A percentile compares a stretch with the other conserved stretches of the same genome.
Conservation (phyloP, 495 filamentous ascomycete species). For the Baudoinia panamericana region DNA sequence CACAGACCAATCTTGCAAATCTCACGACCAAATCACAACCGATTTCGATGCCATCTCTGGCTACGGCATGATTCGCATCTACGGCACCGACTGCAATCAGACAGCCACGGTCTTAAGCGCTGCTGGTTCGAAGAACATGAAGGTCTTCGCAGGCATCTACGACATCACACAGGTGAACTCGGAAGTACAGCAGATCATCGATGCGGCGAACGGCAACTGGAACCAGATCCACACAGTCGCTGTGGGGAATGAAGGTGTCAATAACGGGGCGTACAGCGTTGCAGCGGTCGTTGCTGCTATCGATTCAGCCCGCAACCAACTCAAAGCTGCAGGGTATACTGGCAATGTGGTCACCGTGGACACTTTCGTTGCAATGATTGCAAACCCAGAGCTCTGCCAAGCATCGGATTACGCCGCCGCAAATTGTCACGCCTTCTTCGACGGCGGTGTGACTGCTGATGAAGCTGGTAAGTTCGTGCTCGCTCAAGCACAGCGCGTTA, state of each 20-base stretch:
- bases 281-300: conserved; percentile 43
- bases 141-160: conserved; percentile 62
- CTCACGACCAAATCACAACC: conserved; percentile 41
- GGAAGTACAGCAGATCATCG: conserved; percentile 41
- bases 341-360: conserved; percentile 72
- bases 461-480: conserved; percentile 52
- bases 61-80: conserved; percentile 57
- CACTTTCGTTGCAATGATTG: conserved; percentile 49
- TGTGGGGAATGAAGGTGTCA: conserved; percentile 73
- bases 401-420: conserved; percentile 64
- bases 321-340: conserved; percentile 51
- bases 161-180: conserved; percentile 43
- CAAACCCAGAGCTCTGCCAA: conserved; percentile 57
- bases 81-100: conserved; percentile 70
- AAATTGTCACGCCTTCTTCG: conserved; percentile 80
- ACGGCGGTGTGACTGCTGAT: conserved; percentile 41
- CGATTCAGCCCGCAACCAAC: conserved; percentile 37
- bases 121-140: conserved; percentile 41
- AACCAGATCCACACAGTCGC: conserved; percentile 51
- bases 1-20: conserved; percentile 51
- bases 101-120: conserved; percentile 45
- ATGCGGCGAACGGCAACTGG: conserved; percentile 48
- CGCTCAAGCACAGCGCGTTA: conserved; percentile 40
- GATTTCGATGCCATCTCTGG: conserved; percentile 44
- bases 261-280: conserved; percentile 40